phyloP scores from a whole-genome alignment of 371 early-diverging fungal genomes.

The Saksenaea oblongispora region DNA sequence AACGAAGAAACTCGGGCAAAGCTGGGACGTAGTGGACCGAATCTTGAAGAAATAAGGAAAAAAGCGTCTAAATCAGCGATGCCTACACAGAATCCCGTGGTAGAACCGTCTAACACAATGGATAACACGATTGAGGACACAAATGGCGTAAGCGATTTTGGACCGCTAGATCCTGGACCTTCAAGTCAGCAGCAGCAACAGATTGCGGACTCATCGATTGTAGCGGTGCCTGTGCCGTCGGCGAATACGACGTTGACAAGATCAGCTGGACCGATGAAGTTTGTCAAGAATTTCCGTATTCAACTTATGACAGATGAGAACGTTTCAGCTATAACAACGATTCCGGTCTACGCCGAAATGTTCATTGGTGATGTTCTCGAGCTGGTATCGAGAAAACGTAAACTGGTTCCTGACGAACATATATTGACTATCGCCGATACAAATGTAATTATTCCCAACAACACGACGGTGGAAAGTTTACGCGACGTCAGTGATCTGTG shows the following conservation, averaged over 20 bases:
- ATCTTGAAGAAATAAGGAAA: slow-evolving; percentile 21
- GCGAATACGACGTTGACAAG: slow-evolving; percentile 47
- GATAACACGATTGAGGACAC: not conserved
- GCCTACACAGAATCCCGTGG: not conserved
- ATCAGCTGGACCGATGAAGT: slow-evolving; percentile 54
- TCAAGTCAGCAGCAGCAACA: slow-evolving; percentile 23
- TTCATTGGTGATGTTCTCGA: slow-evolving; percentile 82
- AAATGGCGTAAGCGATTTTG: not conserved
- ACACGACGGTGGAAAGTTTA: slow-evolving; percentile 76
- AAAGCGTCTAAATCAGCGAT: slow-evolving; percentile 5
- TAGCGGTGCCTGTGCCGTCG: slow-evolving; percentile 52
- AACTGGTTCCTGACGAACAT: slow-evolving; percentile 81
- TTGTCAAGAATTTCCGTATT: slow-evolving; percentile 62
- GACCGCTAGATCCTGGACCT: slow-evolving; percentile 17
- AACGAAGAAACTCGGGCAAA: slow-evolving; percentile 45
- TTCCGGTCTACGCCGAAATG: slow-evolving; percentile 74
- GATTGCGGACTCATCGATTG: slow-evolving; percentile 44
- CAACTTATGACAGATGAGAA: slow-evolving; percentile 61
- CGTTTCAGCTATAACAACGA: slow-evolving; percentile 83
- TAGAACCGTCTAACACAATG: not conserved
- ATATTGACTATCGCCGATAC: slow-evolving; percentile 79
- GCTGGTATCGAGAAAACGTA: slow-evolving; percentile 84
- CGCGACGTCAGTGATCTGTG: slow-evolving; percentile 68
- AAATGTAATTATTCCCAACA: slow-evolving; percentile 71
- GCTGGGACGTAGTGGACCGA: slow-evolving; percentile 38